Percentiles rank a stretch among this genome's conserved stretches.
Conservation (phyloP, 2,329 filamentous ascomycete species). For the Purpureocillium lavendulum region DNA sequence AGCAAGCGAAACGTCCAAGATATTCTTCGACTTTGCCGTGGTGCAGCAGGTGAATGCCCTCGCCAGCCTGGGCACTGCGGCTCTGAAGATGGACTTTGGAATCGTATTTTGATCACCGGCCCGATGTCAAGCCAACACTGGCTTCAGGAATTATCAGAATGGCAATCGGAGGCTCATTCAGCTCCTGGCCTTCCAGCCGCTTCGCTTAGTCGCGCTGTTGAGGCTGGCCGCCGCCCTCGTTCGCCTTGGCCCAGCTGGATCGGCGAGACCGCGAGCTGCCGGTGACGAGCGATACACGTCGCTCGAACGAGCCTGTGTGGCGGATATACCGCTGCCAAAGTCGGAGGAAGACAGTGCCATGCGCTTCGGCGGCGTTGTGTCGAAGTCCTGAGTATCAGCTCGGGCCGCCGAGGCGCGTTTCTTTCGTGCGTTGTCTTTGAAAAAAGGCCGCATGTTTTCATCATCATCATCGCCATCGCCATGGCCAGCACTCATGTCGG, state of each 20-base stretch:
- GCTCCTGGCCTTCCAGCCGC: conserved; percentile 4
- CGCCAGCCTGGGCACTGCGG: conserved; percentile 33
- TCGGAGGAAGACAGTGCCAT: conserved; percentile 14
- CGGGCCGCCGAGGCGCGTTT: conserved; percentile 10
- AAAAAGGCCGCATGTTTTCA: not conserved
- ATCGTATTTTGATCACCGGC: not conserved
- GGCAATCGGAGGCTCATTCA: conserved; percentile 1
- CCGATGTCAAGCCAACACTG: no score
- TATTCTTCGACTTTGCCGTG: conserved; percentile 42
- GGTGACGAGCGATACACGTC: conserved; percentile 12
- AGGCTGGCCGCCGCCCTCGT: not conserved
- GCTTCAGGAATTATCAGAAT: not conserved
- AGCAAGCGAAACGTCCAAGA: conserved; percentile 25
- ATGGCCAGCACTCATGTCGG: not conserved
- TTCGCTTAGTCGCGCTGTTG: conserved; percentile 1
- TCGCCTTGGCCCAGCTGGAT: conserved; percentile 3
- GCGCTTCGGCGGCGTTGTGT: conserved; percentile 13
- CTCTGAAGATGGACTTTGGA: conserved; percentile 33
- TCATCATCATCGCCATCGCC: not conserved
- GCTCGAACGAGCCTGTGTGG: conserved; percentile 4
- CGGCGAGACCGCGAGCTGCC: not conserved
- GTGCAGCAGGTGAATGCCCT: conserved; percentile 38
- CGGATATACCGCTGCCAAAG: conserved; percentile 7
- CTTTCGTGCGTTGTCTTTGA: conserved; percentile 8
- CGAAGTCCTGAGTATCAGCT: conserved; percentile 7